Conservation (phyloP, 805 yeast species). For the Brettanomyces naardenensis region DNA sequence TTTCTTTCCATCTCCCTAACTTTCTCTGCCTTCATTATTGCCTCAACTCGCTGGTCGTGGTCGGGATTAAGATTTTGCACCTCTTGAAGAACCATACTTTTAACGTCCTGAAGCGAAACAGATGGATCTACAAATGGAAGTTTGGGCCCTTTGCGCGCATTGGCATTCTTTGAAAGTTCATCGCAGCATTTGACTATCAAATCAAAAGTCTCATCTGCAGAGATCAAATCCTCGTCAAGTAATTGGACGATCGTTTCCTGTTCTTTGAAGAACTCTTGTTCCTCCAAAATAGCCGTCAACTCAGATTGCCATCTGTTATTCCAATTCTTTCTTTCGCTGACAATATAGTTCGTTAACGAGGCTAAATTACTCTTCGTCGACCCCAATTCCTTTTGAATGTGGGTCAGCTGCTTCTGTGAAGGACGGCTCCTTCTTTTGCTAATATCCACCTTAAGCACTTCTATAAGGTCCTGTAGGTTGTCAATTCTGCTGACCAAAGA, state of each 20-base stretch:
- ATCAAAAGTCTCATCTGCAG: constrained; percentile 73
- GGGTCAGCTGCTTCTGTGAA: constrained; percentile 59
- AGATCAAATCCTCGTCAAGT: constrained; percentile 69
- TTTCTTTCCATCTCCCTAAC: constrained; percentile 65
- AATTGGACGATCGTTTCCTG: constrained; percentile 83
- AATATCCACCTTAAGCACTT: constrained; percentile 81
- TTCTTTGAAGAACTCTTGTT: constrained; percentile 83
- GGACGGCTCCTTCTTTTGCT: constrained; percentile 87
- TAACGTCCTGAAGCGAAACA: constrained; percentile 44
- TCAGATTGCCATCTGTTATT: constrained; percentile 88
- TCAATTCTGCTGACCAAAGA: constrained; percentile 70
- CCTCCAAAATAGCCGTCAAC: constrained; percentile 83
- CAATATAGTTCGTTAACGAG: constrained; percentile 52
- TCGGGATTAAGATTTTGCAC: constrained; percentile 76
- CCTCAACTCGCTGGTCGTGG: constrained; percentile 79
- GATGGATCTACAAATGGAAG: constrained; percentile 45
- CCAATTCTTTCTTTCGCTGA: constrained; percentile 76
- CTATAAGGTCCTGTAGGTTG: constrained; percentile 87
- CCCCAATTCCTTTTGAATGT: constrained; percentile 56
- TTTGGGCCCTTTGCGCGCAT: constrained; percentile 28
- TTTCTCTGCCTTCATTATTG: constrained; percentile 81
- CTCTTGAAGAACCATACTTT: constrained; percentile 75
- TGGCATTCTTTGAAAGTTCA: constrained; percentile 61
- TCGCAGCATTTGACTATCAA: constrained; percentile 75
- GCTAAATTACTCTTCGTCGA: constrained; percentile 47